Base-by-base conservation (phyloP, 179 eudicot species). In the Beta corolliflora region DNA sequence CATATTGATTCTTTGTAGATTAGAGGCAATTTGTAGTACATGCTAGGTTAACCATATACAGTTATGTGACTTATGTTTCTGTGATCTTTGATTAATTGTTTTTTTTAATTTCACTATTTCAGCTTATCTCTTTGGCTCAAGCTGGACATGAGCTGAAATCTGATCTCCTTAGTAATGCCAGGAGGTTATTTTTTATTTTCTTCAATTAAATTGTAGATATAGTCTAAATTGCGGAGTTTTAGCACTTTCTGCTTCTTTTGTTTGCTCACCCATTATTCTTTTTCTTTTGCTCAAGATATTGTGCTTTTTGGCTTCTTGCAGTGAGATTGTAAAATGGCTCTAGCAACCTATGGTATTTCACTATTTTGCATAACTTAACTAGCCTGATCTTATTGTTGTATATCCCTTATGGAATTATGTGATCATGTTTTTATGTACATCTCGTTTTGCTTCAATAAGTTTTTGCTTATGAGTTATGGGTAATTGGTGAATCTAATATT, bases 61-160 rank as follows among this genome's bases (percentile, higher is more conserved):
- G 5, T 69, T 44, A 48, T 71, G 36, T 64, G 21, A 8, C 79
- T 55, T 71, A 18, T 64, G 21, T 11, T 79, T 55, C n/a, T 44
- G 12, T 64, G 53, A 45, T 73, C 63, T 68, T 75, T 58, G 13
- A 50, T 41, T 64, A 70, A 53, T 11, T 79, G 36, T 71, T 23
- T 31, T 31, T 31, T 0, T 31, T 79, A 14, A 4, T 80, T 5
- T 71, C 44, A 54, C 21, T 12, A 3, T 72, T 29, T 7, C 84
- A 96, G 99, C 79, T 96, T 83, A 84, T 95, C 54, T 88, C 98
- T 53, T 79, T 92, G 67, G 99, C 95, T 77, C 98, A 95, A 94
- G 92, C 86, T 46, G 99, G 99, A 78, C 83, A 84, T 81, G 92
- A 91, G 82, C 70, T 94, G 56, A 88, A 84, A 55, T 81, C 88